These are phyloP conservation scores for Solanum neorickii DNA, from an alignment of 257 asterid genomes.

Conservation along the genomic window DNA sequence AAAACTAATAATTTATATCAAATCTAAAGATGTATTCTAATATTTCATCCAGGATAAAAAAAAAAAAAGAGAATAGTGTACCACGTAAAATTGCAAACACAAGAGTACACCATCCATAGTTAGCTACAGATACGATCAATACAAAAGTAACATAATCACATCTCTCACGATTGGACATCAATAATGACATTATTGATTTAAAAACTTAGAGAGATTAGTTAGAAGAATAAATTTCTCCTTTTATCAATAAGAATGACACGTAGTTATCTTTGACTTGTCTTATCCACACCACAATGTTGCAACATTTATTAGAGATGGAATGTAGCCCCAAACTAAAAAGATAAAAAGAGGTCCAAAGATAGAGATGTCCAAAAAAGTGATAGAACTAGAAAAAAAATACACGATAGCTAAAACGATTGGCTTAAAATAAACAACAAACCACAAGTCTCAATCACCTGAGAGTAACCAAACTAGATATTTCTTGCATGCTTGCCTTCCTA, in stretches of 20 bases:
- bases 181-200: neutral
- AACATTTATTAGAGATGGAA: neutral
- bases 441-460: conserved; percentile 13
- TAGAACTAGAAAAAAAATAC: neutral
- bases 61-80: neutral
- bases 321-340: neutral
- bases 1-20: no score
- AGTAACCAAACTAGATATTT: conserved; percentile 5
- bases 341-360: neutral
- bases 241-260: neutral
- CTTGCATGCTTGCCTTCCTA: neutral
- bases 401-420: neutral
- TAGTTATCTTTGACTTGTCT: neutral
- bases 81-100: neutral
- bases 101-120: neutral
- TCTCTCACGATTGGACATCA: neutral
- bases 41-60: neutral
- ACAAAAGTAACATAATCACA: neutral
- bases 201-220: neutral
- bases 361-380: neutral
- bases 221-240: neutral
- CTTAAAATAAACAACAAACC: conserved; percentile 1
- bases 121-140: neutral
- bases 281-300: neutral
- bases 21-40: no score